Evolutionary conservation across 2,329 filamentous ascomycete species (phyloP).

Genomic region (Penicillium sp.): DNA sequence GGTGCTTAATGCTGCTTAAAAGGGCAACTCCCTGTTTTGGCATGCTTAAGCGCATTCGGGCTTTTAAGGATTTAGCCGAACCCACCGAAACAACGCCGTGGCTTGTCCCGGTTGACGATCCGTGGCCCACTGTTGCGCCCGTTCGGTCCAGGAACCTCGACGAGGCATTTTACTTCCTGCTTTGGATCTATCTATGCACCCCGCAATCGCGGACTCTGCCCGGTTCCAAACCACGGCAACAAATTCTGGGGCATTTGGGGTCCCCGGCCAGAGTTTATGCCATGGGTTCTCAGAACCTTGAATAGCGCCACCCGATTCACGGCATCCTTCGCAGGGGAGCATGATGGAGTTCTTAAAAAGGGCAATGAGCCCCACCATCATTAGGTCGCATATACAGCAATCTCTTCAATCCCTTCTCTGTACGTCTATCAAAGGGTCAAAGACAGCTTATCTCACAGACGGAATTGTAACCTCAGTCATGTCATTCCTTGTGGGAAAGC

Average conservation of each 20-base stretch:
- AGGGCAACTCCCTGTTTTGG: background rate
- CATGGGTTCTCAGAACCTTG: constrained; percentile 9
- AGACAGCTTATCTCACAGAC: constrained; percentile 1
- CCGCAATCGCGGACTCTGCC: constrained; percentile 15
- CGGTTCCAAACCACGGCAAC: constrained; percentile 5
- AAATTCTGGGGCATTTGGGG: constrained; percentile 12
- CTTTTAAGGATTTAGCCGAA: constrained; percentile 12
- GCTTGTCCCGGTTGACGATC: background rate
- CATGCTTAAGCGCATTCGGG: background rate
- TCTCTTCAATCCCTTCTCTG: too few relatives aligned
- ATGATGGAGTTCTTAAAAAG: too few relatives aligned
- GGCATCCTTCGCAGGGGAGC: background rate
- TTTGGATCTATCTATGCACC: constrained; percentile 2
- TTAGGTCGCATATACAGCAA: too few relatives aligned
- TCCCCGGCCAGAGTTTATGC: constrained; percentile 6
- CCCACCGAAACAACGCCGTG: constrained; percentile 1
- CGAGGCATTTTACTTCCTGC: constrained; percentile 5
- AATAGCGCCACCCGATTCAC: constrained; percentile 11
- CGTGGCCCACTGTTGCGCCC: constrained; percentile 6
- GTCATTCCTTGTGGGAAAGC: constrained; percentile 32
- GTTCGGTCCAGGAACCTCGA: constrained; percentile 6
- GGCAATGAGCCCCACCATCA: too few relatives aligned
- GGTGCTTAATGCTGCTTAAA: constrained; percentile 7
- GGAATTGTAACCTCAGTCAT: constrained; percentile 1
- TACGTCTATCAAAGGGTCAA: too few relatives aligned